Conservation (phyloP, 2,329 filamentous ascomycete genomes). For the Alternaria sp. region DNA sequence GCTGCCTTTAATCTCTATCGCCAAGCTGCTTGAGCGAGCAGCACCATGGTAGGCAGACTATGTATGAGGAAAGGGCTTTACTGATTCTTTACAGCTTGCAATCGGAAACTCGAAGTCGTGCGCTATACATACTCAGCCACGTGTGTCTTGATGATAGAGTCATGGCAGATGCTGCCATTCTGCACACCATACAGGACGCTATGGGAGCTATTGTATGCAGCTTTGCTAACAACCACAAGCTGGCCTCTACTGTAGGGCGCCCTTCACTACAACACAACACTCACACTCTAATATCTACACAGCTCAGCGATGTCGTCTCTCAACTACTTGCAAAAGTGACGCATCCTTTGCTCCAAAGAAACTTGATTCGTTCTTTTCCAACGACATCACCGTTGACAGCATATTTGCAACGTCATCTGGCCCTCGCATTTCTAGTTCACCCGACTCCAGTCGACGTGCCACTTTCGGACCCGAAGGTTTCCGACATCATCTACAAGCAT, state of each 20-base stretch:
- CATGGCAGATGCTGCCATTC: constrained; percentile 24
- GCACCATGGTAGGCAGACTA: constrained; percentile 34
- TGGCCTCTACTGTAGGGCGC: constrained; percentile 36
- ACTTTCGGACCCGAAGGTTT: constrained; percentile 33
- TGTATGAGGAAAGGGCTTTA: background rate
- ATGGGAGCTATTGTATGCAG: constrained; percentile 44
- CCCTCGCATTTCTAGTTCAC: constrained; percentile 68
- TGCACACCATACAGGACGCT: constrained; percentile 40
- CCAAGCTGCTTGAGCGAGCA: constrained; percentile 33
- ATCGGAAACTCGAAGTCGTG: constrained; percentile 29
- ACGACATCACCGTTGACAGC: constrained; percentile 60
- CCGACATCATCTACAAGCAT: constrained; percentile 32
- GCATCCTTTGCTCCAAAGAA: constrained; percentile 63
- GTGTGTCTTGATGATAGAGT: constrained; percentile 46
- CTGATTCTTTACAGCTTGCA: constrained; percentile 31
- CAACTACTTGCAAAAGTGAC: constrained; percentile 50
- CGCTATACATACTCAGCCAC: constrained; percentile 38
- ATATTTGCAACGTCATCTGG: constrained; percentile 71
- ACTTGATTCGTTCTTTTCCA: constrained; percentile 68
- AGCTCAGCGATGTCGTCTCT: constrained; percentile 39
- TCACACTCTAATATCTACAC: constrained; percentile 32
- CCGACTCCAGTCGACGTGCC: constrained; percentile 33
- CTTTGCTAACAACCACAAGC: constrained; percentile 31
- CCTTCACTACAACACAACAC: constrained; percentile 11
- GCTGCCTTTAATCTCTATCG: constrained; percentile 31